Percentiles rank a stretch among this genome's conserved stretches.
These are phyloP conservation scores for Leptographium galeiforme DNA, from an alignment of 2,329 filamentous ascomycete species.

Conservation along the genomic window DNA sequence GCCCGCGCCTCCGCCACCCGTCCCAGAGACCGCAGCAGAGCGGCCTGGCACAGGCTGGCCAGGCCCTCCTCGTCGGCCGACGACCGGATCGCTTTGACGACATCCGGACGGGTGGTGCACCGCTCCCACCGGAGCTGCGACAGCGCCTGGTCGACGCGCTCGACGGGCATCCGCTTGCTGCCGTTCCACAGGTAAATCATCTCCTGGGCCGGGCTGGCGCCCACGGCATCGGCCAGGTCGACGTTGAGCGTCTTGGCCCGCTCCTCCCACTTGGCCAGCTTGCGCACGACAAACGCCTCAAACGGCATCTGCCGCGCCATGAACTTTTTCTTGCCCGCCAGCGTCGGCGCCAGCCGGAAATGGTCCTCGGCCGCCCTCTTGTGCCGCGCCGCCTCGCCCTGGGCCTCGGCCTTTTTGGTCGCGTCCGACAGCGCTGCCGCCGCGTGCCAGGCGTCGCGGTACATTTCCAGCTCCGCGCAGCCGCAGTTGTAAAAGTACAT, in stretches of 20 bases:
- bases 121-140: constrained; percentile 51
- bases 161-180: constrained; percentile 60
- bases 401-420: constrained; percentile 7
- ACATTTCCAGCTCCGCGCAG: constrained; percentile 65
- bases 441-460: constrained; percentile 46
- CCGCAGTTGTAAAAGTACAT: constrained; percentile 86
- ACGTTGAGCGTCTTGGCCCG: constrained; percentile 54
- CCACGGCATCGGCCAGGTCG: constrained; percentile 66
- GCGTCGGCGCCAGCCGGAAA: constrained; percentile 55
- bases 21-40: constrained; percentile 50
- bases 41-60: constrained; percentile 50
- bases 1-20: constrained; percentile 50
- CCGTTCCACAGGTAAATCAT: constrained; percentile 95
- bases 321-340: constrained; percentile 76
- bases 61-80: constrained; percentile 50
- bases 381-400: constrained; percentile 31
- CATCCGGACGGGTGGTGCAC: constrained; percentile 34
- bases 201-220: constrained; percentile 69
- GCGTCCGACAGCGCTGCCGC: constrained; percentile 13
- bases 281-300: constrained; percentile 71
- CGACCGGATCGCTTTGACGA: constrained; percentile 31
- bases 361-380: constrained; percentile 55
- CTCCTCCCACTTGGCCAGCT: constrained; percentile 78
- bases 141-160: constrained; percentile 51
- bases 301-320: constrained; percentile 84